Percentiles rank a stretch among this genome's conserved stretches.
phyloP scores from a whole-genome alignment of 2,329 filamentous ascomycete genomes.

The Alternaria panax region DNA sequence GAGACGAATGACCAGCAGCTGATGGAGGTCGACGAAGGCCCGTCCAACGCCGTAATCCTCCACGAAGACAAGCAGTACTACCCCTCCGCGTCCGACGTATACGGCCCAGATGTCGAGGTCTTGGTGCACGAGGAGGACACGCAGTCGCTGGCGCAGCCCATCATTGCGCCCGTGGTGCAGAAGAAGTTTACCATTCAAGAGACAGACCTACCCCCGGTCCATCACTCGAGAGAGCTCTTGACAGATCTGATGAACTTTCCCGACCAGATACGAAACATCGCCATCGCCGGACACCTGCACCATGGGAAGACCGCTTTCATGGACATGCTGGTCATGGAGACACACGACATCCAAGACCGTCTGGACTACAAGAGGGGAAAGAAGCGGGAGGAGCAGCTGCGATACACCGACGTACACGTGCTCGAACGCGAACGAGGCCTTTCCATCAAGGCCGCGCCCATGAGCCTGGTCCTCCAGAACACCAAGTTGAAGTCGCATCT shows the following conservation, averaged over 20 bases:
- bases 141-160: slow-evolving; percentile 88
- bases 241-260: slow-evolving; percentile 95
- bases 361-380: slow-evolving; percentile 82
- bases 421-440: slow-evolving; percentile 88
- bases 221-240: slow-evolving; percentile 91
- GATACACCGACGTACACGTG: slow-evolving; percentile 92
- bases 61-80: slow-evolving; percentile 99
- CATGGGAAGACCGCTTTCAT: slow-evolving; percentile 98
- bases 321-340: slow-evolving; percentile 97
- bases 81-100: slow-evolving; percentile 94
- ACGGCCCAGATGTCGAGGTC: slow-evolving; percentile 92
- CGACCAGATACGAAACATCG: slow-evolving; percentile 91
- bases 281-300: slow-evolving; percentile 89
- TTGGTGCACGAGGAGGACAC: slow-evolving; percentile 97
- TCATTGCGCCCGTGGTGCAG: slow-evolving; percentile 89
- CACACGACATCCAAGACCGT: slow-evolving; percentile 82
- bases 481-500: slow-evolving; percentile 94
- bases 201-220: slow-evolving; percentile 84
- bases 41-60: slow-evolving; percentile 95
- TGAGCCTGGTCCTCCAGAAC: slow-evolving; percentile 88
- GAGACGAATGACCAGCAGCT: slow-evolving; percentile 74
- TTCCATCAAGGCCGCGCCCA: slow-evolving; percentile 91
- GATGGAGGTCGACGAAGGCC: slow-evolving; percentile 93
- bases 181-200: slow-evolving; percentile 98
- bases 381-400: slow-evolving; percentile 84